Evolutionary conservation across 1,139 yeast genomes (phyloP).

Genomic region (Meyerozyma carpophila): DNA sequence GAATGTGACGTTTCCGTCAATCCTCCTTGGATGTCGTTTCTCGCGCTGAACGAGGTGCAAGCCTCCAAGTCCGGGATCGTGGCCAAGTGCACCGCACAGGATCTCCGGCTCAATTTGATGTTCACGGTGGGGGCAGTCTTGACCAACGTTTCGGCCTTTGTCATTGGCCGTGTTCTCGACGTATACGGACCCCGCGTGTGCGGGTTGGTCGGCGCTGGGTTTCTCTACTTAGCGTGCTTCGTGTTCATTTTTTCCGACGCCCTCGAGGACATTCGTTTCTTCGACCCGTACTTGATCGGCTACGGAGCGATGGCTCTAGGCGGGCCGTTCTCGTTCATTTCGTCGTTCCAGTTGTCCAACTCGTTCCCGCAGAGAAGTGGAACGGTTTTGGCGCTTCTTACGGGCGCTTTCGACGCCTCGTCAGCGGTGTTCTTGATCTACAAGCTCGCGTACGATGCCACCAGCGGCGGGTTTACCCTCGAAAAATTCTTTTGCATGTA

Average conservation of each 20-base stretch:
- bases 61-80: conserved; percentile 7
- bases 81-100: conserved; percentile 62
- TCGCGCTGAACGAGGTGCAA: no score
- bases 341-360: conserved; percentile 74
- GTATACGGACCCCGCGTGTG: conserved; percentile 73
- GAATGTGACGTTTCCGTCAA: conserved; percentile 37
- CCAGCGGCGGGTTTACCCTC: conserved; percentile 23
- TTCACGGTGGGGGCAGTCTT: conserved; percentile 84
- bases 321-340: conserved; percentile 78
- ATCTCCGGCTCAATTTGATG: conserved; percentile 71
- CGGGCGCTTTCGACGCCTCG: conserved; percentile 77
- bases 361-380: conserved; percentile 71
- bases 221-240: conserved; percentile 50
- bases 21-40: conserved; percentile 8
- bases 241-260: conserved; percentile 34
- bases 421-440: conserved; percentile 69
- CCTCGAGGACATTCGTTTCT: conserved; percentile 15
- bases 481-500: conserved; percentile 60
- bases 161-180: conserved; percentile 78
- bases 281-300: conserved; percentile 63
- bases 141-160: conserved; percentile 77
- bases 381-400: conserved; percentile 59
- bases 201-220: conserved; percentile 65
- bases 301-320: conserved; percentile 68
- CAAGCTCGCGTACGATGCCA: conserved; percentile 49